Conservation (phyloP, 192 early-diverging fungal species). For the Linnemannia hyalina region DNA sequence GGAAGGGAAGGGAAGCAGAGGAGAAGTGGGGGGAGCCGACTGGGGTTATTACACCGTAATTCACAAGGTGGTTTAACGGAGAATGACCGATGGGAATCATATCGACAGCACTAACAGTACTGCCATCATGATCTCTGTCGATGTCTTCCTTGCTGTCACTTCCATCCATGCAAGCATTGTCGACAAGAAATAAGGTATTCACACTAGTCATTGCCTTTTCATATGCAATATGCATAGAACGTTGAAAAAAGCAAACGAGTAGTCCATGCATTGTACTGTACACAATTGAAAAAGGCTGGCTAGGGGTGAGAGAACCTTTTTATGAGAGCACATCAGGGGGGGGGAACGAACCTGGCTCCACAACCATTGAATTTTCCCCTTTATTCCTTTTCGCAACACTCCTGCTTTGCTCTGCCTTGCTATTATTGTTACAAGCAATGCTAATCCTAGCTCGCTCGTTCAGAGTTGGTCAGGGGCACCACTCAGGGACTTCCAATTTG, state of each 20-base stretch:
- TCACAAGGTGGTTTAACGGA: no score
- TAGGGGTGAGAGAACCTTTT: background rate
- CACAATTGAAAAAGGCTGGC: background rate
- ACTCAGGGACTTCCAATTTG: background rate
- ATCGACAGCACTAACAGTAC: background rate
- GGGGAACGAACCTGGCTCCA: background rate
- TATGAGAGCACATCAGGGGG: background rate
- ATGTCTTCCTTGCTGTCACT: background rate
- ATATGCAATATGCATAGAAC: background rate
- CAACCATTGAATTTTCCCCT: background rate
- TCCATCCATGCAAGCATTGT: background rate
- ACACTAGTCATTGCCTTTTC: background rate
- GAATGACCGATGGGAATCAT: no score
- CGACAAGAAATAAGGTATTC: background rate
- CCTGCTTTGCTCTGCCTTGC: no score
- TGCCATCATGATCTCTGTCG: background rate
- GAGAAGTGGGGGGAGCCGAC: no score
- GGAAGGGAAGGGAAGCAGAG: no score
- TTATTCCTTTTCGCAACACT: no score
- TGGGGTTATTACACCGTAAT: no score
- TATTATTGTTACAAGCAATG: background rate
- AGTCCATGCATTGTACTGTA: background rate
- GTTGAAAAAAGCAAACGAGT: background rate
- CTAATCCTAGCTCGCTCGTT: background rate
- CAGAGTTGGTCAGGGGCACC: conserved; percentile 6